phyloP scores from a whole-genome alignment of 2,329 filamentous ascomycete genomes.

The Phoma sp. region DNA sequence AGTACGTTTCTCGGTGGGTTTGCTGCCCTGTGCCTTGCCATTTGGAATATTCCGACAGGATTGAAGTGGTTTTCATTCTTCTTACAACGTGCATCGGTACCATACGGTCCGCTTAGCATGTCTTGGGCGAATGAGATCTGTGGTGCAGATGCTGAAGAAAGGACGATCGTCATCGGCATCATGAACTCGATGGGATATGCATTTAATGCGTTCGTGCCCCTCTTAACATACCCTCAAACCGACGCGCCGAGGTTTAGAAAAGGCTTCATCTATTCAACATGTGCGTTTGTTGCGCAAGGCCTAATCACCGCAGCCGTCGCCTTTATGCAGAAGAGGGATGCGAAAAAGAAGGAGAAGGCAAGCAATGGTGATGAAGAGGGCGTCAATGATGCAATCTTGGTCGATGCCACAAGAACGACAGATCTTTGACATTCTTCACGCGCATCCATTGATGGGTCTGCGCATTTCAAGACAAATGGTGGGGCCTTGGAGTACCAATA shows the following conservation, averaged over 20 bases:
- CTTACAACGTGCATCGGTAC: conserved; percentile 38
- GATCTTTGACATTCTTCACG: background rate
- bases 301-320: conserved; percentile 22
- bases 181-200: conserved; percentile 57
- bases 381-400: conserved; percentile 2
- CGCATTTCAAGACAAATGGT: too few relatives aligned
- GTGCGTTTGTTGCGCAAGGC: conserved; percentile 23
- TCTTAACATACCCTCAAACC: conserved; percentile 32
- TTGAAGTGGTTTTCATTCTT: conserved; percentile 45
- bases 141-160: conserved; percentile 54
- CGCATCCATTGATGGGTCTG: background rate
- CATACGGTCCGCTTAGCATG: conserved; percentile 45
- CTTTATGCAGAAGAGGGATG: conserved; percentile 24
- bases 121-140: conserved; percentile 59
- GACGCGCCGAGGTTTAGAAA: conserved; percentile 27
- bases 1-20: conserved; percentile 27
- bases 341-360: conserved; percentile 10
- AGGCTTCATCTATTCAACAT: conserved; percentile 24
- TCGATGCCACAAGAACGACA: conserved; percentile 4
- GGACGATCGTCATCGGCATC: conserved; percentile 55
- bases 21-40: conserved; percentile 36
- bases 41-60: conserved; percentile 41
- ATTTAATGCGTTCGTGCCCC: conserved; percentile 54
- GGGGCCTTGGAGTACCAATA: too few relatives aligned
- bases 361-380: conserved; percentile 15